Base-by-base conservation (phyloP, 495 filamentous ascomycete species). In the Hyphodiscus hymeniophilus region DNA sequence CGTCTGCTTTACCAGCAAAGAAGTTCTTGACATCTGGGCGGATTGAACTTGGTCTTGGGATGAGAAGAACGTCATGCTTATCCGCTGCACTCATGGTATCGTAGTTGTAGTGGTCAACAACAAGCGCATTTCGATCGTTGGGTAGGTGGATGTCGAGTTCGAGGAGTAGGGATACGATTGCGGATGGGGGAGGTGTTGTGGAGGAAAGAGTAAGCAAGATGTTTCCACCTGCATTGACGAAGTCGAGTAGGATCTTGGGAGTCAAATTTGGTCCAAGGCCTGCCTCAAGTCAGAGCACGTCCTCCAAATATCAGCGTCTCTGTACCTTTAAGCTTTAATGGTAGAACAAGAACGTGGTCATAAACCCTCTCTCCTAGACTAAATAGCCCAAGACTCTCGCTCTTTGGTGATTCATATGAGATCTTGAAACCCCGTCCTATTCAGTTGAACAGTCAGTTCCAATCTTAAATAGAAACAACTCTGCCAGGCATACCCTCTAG, bases 51-150 rank as follows among this genome's bases (percentile, higher is more conserved):
- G 85, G 82, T 24, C 74, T 68, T 21, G 81, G 76, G 24, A 95
- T 68, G 34, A 96, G 67, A 40, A 97, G 75, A 23, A 95, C 85
- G 69, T 96, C 88, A 66, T 97, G 92, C 60, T 80, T 80, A 50
- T 95, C 89, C 28, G 77, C 51, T 10, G 88, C 80, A 43, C 81
- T 88, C 23, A 76, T 45, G 32, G 75, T 75, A 59, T 96, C 91
- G 67, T 94, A 88, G 68, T 87, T 87, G 77, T 95, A 95, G 74
- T 98, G 92, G 63, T 98, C 92, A 34, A 97, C 80, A 1, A 92
- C 82, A 24, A 90, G 67, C 28, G 85, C 77, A 32, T 82, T 82
- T 54, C 87, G 84, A 60, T 95, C 94, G 17, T 67, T 59, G n/a
- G 94, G 83, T 12, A 96, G 78, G 57, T 89, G 78, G 60, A 98